Percentiles rank a stretch among this genome's conserved stretches.
These are phyloP conservation scores for Talaromyces marneffei DNA, from an alignment of 2,329 filamentous ascomycete genomes.

Conservation along the genomic window DNA sequence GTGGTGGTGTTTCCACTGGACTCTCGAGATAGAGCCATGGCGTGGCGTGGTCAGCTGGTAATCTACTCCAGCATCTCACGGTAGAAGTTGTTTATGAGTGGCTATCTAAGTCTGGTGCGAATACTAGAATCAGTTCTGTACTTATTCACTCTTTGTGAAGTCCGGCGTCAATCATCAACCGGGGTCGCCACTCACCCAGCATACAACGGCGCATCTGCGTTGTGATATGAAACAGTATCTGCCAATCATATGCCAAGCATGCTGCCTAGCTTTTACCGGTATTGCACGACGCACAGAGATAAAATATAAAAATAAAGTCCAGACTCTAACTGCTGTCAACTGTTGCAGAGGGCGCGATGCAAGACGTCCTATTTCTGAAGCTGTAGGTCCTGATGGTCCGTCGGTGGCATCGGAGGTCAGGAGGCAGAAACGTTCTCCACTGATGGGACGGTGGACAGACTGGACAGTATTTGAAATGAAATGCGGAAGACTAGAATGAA, in stretches of 20 bases:
- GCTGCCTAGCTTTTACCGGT: too few relatives aligned
- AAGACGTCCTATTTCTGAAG: too few relatives aligned
- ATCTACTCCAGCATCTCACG: not conserved
- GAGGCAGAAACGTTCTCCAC: not conserved
- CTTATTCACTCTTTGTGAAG: not conserved
- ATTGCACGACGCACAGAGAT: not conserved
- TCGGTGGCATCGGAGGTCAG: constrained; percentile 2
- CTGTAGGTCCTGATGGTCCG: too few relatives aligned
- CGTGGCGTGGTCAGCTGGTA: not conserved
- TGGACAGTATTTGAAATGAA: not conserved
- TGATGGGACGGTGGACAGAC: not conserved
- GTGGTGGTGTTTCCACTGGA: not conserved
- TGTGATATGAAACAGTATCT: not conserved
- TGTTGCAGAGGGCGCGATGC: not conserved
- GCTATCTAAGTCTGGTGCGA: not conserved
- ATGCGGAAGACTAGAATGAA: not conserved
- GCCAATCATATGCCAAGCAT: not conserved
- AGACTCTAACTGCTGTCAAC: not conserved
- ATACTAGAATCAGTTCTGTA: not conserved
- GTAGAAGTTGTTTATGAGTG: not conserved
- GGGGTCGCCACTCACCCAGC: not conserved
- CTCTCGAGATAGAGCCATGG: constrained; percentile 2
- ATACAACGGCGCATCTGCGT: not conserved
- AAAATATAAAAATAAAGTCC: not conserved
- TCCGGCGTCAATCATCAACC: not conserved